Evolutionary conservation across 179 eudicot genomes (phyloP).

Genomic region (Vitellaria paradoxa): DNA sequence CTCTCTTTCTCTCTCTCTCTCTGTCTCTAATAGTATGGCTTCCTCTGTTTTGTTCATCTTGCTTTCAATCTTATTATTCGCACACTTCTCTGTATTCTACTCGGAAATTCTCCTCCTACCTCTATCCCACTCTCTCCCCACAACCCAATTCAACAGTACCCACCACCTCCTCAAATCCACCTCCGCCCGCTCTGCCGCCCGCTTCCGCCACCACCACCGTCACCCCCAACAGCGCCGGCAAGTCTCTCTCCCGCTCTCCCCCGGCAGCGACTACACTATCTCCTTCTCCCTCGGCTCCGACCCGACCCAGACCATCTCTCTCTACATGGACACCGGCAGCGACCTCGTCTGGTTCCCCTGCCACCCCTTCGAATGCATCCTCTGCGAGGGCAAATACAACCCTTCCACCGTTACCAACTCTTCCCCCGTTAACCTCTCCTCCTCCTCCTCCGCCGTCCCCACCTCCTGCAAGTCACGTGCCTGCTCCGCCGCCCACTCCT

Average conservation of each 20-base stretch:
- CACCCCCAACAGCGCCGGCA: slow-evolving; percentile 33
- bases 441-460: slow-evolving; percentile 37
- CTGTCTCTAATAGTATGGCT: neutral
- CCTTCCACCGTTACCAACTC: slow-evolving; percentile 38
- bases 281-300: slow-evolving; percentile 49
- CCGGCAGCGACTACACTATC: slow-evolving; percentile 87
- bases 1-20: too few species aligned
- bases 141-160: slow-evolving; percentile 36
- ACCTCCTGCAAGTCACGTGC: slow-evolving; percentile 67
- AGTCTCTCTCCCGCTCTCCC: slow-evolving; percentile 78
- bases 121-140: slow-evolving; percentile 58
- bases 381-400: slow-evolving; percentile 69
- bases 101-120: slow-evolving; percentile 40
- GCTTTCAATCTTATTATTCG: slow-evolving; percentile 3
- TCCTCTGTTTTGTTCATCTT: slow-evolving; percentile 27
- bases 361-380: slow-evolving; percentile 73
- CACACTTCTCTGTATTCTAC: neutral
- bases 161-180: slow-evolving; percentile 83
- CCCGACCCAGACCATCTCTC: slow-evolving; percentile 42
- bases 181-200: slow-evolving; percentile 49
- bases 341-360: slow-evolving; percentile 96
- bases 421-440: slow-evolving; percentile 41
- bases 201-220: slow-evolving; percentile 40
- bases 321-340: slow-evolving; percentile 97
- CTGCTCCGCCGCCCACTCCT: slow-evolving; percentile 70